Conservation (phyloP, 1,284 basidiomycete species). For the Pisolithus thermaeus region DNA sequence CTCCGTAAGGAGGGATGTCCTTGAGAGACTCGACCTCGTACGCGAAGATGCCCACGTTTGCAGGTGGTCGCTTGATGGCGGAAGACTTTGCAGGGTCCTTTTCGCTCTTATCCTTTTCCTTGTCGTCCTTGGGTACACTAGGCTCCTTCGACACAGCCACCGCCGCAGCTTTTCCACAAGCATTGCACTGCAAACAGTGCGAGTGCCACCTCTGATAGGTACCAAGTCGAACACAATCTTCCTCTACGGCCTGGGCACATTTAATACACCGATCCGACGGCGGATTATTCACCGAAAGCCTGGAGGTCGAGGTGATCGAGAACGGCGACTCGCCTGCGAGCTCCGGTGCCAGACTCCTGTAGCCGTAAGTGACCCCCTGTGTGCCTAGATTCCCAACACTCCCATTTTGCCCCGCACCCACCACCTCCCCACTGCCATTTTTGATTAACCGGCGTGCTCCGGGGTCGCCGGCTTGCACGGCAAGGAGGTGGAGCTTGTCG, state of each 20-base stretch:
- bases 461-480: slow-evolving; percentile 83
- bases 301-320: slow-evolving; percentile 35
- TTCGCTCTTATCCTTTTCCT: slow-evolving; percentile 36
- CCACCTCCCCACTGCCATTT: slow-evolving; percentile 56
- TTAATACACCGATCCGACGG: slow-evolving; percentile 88
- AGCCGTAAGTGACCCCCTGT: slow-evolving; percentile 79
- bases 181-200: slow-evolving; percentile 78
- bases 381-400: slow-evolving; percentile 60
- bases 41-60: slow-evolving; percentile 71
- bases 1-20: slow-evolving; percentile 63
- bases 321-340: slow-evolving; percentile 86
- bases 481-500: slow-evolving; percentile 87
- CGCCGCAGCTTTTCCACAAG: slow-evolving; percentile 76
- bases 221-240: slow-evolving; percentile 91
- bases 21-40: slow-evolving; percentile 63
- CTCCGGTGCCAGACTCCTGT: slow-evolving; percentile 83
- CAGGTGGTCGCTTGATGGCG: slow-evolving; percentile 64
- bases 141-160: slow-evolving; percentile 52
- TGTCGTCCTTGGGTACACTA: slow-evolving; percentile 34
- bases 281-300: slow-evolving; percentile 53
- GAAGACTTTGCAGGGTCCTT: slow-evolving; percentile 54
- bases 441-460: slow-evolving; percentile 66
- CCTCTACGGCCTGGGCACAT: slow-evolving; percentile 90
- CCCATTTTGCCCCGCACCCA: slow-evolving; percentile 31
- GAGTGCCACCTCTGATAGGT: slow-evolving; percentile 97